Conservation (phyloP, 805 yeast genomes). For the Millerozyma miso region DNA sequence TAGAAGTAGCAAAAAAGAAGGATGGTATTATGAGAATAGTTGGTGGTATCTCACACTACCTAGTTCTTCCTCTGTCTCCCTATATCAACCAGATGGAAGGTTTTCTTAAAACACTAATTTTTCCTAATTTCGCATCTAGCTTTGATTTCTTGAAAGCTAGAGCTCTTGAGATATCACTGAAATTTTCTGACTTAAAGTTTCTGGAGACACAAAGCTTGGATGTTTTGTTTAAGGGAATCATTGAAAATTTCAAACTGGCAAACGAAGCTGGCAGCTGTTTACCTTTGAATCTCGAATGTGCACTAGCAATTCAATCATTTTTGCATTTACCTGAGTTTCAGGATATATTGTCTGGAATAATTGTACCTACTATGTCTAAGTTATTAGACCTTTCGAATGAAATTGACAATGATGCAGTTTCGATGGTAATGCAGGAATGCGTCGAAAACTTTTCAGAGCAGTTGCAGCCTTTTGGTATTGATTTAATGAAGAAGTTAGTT, state of each 20-base stretch:
- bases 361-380: constrained; percentile 79
- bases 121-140: constrained; percentile 66
- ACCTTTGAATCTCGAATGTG: constrained; percentile 81
- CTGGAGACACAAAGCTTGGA: constrained; percentile 20
- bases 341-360: constrained; percentile 61
- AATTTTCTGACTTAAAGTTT: constrained; percentile 61
- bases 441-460: constrained; percentile 86
- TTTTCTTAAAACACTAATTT: constrained; percentile 57
- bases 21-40: constrained; percentile 80
- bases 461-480: constrained; percentile 75
- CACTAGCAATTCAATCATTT: constrained; percentile 80
- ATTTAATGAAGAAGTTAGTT: constrained; percentile 52
- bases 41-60: constrained; percentile 63
- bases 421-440: constrained; percentile 92
- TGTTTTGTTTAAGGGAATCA: constrained; percentile 30
- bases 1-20: constrained; percentile 53
- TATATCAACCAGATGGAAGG: constrained; percentile 61
- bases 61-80: constrained; percentile 53
- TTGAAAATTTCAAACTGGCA: constrained; percentile 23
- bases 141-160: constrained; percentile 72
- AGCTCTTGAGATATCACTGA: constrained; percentile 61
- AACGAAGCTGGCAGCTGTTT: constrained; percentile 30
- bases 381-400: constrained; percentile 70
- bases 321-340: constrained; percentile 61
- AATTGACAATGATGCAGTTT: constrained; percentile 81